Conservation (phyloP, 1,139 yeast genomes). For the Debaryomycetaceae sp. region DNA sequence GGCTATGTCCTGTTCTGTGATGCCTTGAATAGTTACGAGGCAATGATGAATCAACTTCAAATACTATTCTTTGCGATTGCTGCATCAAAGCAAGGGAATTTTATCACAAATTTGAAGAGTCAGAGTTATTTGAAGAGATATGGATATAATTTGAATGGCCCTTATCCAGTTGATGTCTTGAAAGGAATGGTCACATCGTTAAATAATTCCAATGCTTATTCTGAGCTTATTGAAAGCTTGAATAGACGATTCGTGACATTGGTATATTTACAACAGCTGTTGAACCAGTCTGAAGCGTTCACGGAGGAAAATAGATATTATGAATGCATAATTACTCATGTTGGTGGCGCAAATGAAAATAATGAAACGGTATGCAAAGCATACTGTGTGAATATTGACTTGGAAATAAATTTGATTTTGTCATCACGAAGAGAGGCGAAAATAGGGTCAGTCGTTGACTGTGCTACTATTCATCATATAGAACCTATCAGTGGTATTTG, state of each 20-base stretch:
- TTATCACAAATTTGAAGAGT: slow-evolving; percentile 3
- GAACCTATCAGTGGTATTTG: slow-evolving; percentile 34
- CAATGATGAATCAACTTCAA: slow-evolving; percentile 39
- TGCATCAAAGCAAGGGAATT: not conserved
- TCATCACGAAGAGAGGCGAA: slow-evolving; percentile 14
- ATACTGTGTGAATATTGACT: slow-evolving; percentile 44
- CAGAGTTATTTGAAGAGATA: slow-evolving; percentile 27
- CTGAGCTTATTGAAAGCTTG: slow-evolving; percentile 12
- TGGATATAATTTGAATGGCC: slow-evolving; percentile 38
- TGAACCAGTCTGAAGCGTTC: slow-evolving; percentile 1
- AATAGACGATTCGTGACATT: slow-evolving; percentile 23
- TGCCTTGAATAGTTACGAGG: slow-evolving; percentile 21
- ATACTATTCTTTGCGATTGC: slow-evolving; percentile 13
- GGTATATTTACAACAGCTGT: slow-evolving; percentile 19
- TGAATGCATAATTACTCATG: slow-evolving; percentile 26
- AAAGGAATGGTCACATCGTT: slow-evolving; percentile 15
- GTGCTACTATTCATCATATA: slow-evolving; percentile 35
- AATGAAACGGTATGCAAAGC: slow-evolving; percentile 20
- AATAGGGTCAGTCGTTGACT: slow-evolving; percentile 43
- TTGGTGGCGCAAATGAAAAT: slow-evolving; percentile 14
- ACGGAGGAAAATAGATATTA: slow-evolving; percentile 5
- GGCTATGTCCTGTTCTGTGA: slow-evolving; percentile 28
- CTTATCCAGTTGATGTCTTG: slow-evolving; percentile 16
- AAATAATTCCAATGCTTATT: slow-evolving; percentile 11
- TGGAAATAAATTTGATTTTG: slow-evolving; percentile 40